Evolutionary conservation across 768 basidiomycete species (phyloP).

Genomic region (Artomyces pyxidatus): DNA sequence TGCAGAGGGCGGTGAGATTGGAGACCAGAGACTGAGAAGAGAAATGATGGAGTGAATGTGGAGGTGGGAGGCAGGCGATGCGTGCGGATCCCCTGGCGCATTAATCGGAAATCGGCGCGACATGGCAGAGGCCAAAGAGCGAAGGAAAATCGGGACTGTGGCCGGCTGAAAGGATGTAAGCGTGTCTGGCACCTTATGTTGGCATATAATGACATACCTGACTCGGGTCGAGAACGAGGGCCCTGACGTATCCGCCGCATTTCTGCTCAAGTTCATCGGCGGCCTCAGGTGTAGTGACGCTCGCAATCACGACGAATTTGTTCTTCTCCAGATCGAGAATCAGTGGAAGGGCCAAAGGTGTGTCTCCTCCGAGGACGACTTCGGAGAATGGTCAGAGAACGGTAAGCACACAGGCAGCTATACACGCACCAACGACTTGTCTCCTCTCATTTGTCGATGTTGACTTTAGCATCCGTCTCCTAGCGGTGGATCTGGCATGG

Average conservation of each 20-base stretch:
- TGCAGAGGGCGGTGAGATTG: conserved; percentile 31
- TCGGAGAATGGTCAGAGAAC: conserved; percentile 7
- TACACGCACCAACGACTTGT: conserved; percentile 35
- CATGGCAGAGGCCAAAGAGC: conserved; percentile 72
- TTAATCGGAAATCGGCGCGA: conserved; percentile 78
- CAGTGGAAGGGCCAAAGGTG: conserved; percentile 60
- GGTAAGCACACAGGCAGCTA: conserved; percentile 5
- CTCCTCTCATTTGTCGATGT: conserved; percentile 32
- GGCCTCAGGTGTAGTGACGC: conserved; percentile 63
- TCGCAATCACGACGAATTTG: conserved; percentile 79
- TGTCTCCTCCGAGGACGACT: conserved; percentile 83
- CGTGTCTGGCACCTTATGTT: background rate
- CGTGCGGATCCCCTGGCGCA: conserved; percentile 74
- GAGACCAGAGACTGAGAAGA: conserved; percentile 48
- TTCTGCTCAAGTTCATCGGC: conserved; percentile 54
- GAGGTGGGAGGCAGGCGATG: conserved; percentile 52
- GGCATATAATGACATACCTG: conserved; percentile 40
- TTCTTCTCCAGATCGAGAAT: conserved; percentile 67
- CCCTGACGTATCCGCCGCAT: conserved; percentile 71
- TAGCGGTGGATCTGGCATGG: conserved; percentile 16
- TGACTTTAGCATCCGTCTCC: conserved; percentile 16
- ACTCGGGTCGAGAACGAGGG: conserved; percentile 70
- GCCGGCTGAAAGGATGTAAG: conserved; percentile 41
- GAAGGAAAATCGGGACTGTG: conserved; percentile 66
- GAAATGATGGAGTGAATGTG: conserved; percentile 76